Conservation (phyloP, 257 asterid species). For the Anisodus acutangulus region DNA sequence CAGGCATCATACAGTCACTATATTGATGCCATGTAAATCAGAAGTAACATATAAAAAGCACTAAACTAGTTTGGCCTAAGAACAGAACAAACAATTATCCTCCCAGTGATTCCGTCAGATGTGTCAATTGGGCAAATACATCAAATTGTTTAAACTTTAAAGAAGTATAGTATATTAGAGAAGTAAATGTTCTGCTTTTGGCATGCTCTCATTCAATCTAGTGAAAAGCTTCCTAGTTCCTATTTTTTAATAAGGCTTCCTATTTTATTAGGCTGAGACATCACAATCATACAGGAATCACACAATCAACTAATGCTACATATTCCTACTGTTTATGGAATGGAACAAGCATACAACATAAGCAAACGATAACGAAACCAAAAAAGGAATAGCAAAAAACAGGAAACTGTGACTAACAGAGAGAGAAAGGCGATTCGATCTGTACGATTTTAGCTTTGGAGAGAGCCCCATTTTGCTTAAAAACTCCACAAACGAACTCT, state of each 20-base stretch:
- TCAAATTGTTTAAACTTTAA: background rate
- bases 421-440: slow-evolving; percentile 41
- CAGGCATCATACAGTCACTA: background rate
- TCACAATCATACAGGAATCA: slow-evolving; percentile 12
- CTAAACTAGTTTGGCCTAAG: background rate
- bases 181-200: background rate
- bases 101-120: background rate
- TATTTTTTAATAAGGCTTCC: background rate
- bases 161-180: background rate
- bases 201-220: slow-evolving; percentile 19
- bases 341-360: slow-evolving; percentile 1
- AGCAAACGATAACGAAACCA: background rate
- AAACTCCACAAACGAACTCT: slow-evolving; percentile 72
- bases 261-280: slow-evolving; percentile 5
- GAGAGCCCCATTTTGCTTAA: slow-evolving; percentile 71
- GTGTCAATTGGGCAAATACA: background rate
- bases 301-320: slow-evolving; percentile 1
- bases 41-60: background rate
- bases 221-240: background rate
- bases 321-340: background rate
- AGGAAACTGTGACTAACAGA: slow-evolving; percentile 29
- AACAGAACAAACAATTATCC: background rate
- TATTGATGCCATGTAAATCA: slow-evolving; percentile 12
- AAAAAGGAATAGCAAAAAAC: slow-evolving; percentile 25
- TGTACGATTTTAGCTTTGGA: slow-evolving; percentile 80